A percentile compares a stretch with the other conserved stretches of the same genome.
Evolutionary conservation across 1,284 basidiomycete species (phyloP).

Genomic region (Austropuccinia psidii): DNA sequence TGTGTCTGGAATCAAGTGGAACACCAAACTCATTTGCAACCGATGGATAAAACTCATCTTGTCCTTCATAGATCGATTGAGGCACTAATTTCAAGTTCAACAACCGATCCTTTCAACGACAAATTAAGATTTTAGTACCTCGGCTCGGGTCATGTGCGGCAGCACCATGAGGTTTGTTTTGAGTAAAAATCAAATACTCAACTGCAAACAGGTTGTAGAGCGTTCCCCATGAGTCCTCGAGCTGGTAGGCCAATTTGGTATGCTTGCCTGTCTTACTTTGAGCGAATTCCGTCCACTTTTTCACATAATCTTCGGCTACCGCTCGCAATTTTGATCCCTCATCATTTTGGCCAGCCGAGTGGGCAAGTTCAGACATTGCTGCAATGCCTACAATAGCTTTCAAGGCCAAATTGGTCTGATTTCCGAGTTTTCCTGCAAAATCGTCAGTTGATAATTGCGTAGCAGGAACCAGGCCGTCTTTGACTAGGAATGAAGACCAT

Average conservation of each 20-base stretch:
- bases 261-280: slow-evolving; percentile 39
- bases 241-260: slow-evolving; percentile 48
- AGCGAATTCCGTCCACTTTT: slow-evolving; percentile 41
- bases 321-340: slow-evolving; percentile 43
- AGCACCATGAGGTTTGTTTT: not conserved
- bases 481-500: slow-evolving; percentile 45
- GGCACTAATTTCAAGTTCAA: slow-evolving; percentile 46
- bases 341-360: slow-evolving; percentile 39
- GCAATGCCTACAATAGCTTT: slow-evolving; percentile 46
- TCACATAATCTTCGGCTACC: slow-evolving; percentile 42
- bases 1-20: slow-evolving; percentile 47
- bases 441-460: slow-evolving; percentile 46
- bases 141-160: not conserved
- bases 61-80: slow-evolving; percentile 45
- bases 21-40: slow-evolving; percentile 45
- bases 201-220: slow-evolving; percentile 46
- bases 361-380: slow-evolving; percentile 44
- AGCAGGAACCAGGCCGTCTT: slow-evolving; percentile 45
- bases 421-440: slow-evolving; percentile 46
- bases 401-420: slow-evolving; percentile 46
- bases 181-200: slow-evolving; percentile 42
- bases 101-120: slow-evolving; percentile 45
- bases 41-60: slow-evolving; percentile 44
- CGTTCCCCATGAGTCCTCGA: slow-evolving; percentile 46
- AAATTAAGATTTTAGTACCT: not conserved